A percentile compares a stretch with the other conserved stretches of the same genome.
These are phyloP conservation scores for Conticribra guillardii DNA, from an alignment of 108 stramenopile species.

Conservation along the genomic window DNA sequence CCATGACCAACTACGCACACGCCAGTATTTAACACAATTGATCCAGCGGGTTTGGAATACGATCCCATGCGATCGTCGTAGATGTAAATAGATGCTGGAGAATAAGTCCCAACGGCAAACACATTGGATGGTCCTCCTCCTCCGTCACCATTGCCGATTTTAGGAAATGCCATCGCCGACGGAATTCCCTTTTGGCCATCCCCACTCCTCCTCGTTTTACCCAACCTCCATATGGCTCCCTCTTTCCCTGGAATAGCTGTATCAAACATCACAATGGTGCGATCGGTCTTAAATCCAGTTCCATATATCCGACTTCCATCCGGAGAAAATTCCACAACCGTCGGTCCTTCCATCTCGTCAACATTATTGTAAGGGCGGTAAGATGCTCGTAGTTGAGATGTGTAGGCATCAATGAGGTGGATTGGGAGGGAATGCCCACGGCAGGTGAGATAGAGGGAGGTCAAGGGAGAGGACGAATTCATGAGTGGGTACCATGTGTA, in stretches of 20 bases:
- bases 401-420: conserved; percentile 86
- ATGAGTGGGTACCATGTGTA: conserved; percentile 86
- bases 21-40: conserved; percentile 50
- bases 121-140: conserved; percentile 45
- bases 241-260: conserved; percentile 69
- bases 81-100: conserved; percentile 86
- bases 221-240: conserved; percentile 52
- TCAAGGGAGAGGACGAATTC: conserved; percentile 49
- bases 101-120: conserved; percentile 80
- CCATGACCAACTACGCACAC: conserved; percentile 79
- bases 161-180: conserved; percentile 62
- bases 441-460: conserved; percentile 25
- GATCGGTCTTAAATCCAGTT: conserved; percentile 74
- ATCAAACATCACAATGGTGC: conserved; percentile 81
- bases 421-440: conserved; percentile 70
- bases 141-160: conserved; percentile 9
- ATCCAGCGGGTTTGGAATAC: conserved; percentile 33
- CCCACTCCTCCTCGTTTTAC: conserved; percentile 75
- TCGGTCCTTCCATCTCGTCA: conserved; percentile 83
- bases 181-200: conserved; percentile 88
- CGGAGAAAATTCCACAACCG: conserved; percentile 61
- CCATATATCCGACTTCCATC: conserved; percentile 67
- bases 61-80: conserved; percentile 73
- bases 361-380: conserved; percentile 80
- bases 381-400: conserved; percentile 70